Evolutionary conservation across 176 grass and related monocot species (phyloP), one percentile per base, ranked within the genome.

Genomic region (Paspalum notatum): DNA sequence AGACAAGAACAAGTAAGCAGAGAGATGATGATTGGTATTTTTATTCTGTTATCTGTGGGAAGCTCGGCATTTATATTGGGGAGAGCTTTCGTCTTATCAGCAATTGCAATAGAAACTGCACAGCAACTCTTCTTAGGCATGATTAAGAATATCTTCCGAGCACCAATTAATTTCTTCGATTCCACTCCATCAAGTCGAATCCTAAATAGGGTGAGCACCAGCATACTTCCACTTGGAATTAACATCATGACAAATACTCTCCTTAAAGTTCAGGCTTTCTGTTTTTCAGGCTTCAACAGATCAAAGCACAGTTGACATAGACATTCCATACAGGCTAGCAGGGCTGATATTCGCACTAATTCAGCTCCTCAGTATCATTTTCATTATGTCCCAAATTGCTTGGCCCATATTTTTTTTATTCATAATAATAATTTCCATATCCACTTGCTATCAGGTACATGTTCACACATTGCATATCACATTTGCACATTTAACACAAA

Each of bases 291-390:
- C 85, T 88, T 90, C 91, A 71, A 91, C 91, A 81, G 94, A 97
- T 82, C 94, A 97, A 79, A 88, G 76, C 42, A 94, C 91, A 54
- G 49, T 97, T 57, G 94, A 97, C 81, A 97, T 83, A 14, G 91
- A 97, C 65, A 97, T 97, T 72, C 94, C 94, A 11, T 97, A 97
- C 84, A 94, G 94, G 72, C 41, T 94, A 66, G 94, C 94, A 59
- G 94, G 94, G 51, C 77, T 97, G 42, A 76, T 91, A 82, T 97
- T 97, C 25, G 94, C 94, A 76, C 76, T 94, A 68, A 85, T 97
- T 87, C 89, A 97, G 75, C 91, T 97, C 58, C 80, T 97, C 50
- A 91, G 84, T 66, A 94, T 91, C 51, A 90, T 93, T 85, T 66
- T 90, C 78, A 86, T 97, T 5, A 91, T 97, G 94, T 91, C 91